These are phyloP conservation scores for Protomyces inundatus DNA, from an alignment of 1,139 yeast species.

Conservation along the genomic window DNA sequence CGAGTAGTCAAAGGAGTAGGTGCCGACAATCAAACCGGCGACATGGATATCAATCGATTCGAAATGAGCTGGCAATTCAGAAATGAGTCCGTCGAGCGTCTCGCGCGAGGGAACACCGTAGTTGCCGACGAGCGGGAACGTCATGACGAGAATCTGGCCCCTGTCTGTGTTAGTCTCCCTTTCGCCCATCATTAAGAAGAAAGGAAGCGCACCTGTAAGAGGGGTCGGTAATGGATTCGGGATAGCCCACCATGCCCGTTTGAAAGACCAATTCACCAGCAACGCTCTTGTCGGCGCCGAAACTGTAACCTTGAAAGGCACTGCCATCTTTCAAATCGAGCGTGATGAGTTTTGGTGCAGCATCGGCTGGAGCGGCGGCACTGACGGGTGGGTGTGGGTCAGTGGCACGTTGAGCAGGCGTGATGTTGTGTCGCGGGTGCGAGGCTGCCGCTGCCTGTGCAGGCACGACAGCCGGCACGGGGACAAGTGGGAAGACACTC, in stretches of 20 bases:
- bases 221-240: slow-evolving; percentile 97
- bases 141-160: slow-evolving; percentile 94
- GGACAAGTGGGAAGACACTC: slow-evolving; percentile 2
- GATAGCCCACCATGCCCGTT: slow-evolving; percentile 98
- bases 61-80: slow-evolving; percentile 80
- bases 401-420: background rate
- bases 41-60: slow-evolving; percentile 88
- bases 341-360: slow-evolving; percentile 6
- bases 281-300: slow-evolving; percentile 82
- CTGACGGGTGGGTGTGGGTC: slow-evolving; percentile 16
- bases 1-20: slow-evolving; percentile 92
- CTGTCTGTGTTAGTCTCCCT: background rate
- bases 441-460: background rate
- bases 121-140: slow-evolving; percentile 95
- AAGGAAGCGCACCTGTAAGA: slow-evolving; percentile 58
- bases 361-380: slow-evolving; percentile 15
- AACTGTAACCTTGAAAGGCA: slow-evolving; percentile 90
- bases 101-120: slow-evolving; percentile 96
- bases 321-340: slow-evolving; percentile 89
- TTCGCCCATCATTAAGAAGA: background rate
- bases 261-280: slow-evolving; percentile 99
- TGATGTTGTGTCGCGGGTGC: slow-evolving; percentile 11
- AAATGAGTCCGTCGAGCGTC: slow-evolving; percentile 65
- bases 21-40: slow-evolving; percentile 96
- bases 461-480: background rate